Base-by-base conservation (phyloP, 768 basidiomycete genomes). In the Cystofilobasidium macerans region DNA sequence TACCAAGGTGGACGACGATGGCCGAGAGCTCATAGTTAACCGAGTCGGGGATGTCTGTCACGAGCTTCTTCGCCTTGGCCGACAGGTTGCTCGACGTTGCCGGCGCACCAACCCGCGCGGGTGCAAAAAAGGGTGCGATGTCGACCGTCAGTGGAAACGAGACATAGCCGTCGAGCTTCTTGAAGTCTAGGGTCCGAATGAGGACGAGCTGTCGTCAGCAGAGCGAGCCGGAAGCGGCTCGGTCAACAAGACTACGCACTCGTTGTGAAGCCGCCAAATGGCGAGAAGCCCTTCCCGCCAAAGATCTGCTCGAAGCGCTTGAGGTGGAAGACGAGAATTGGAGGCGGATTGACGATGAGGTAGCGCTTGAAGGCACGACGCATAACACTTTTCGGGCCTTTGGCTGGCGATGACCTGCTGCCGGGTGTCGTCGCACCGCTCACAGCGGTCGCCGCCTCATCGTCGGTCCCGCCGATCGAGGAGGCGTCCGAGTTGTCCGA, bases 321-420 rank as follows among this genome's bases (percentile, higher is more conserved):
- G 58, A 95, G 81, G 71, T 97, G 93, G 67, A 97, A 82, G 59
- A 93, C 88, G 64, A 97, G 83, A 36, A 95, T 82, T 0, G 91
- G 89, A 0, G 93, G 93, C 1, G 87, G 85, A 0, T 80, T 81
- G 20, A 85, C 83, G 74, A 98, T 88, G 67, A 98, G 84, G 76
- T 95, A 98, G 16, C 93, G 87, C 76, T 98, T 98, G 78, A 89
- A 91, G 5, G 90, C 89, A 1, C 88, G 81, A 1, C 89, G 84
- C 77, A 87, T 81, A 56, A 94, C 80, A 58, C 84, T 85, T 38
- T 87, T 88, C 66, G 79, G 24, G 77, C 76, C 40, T 75, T 77
- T 75, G n/a, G 69, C 71, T 7, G 74, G 71, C 33, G 70, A 67
- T 9, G 22, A 61, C 45, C 58, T 64, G 59, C 58, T 53, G 40